phyloP scores from a whole-genome alignment of 805 yeast genomes.

The Metschnikowia bowlesiae region DNA sequence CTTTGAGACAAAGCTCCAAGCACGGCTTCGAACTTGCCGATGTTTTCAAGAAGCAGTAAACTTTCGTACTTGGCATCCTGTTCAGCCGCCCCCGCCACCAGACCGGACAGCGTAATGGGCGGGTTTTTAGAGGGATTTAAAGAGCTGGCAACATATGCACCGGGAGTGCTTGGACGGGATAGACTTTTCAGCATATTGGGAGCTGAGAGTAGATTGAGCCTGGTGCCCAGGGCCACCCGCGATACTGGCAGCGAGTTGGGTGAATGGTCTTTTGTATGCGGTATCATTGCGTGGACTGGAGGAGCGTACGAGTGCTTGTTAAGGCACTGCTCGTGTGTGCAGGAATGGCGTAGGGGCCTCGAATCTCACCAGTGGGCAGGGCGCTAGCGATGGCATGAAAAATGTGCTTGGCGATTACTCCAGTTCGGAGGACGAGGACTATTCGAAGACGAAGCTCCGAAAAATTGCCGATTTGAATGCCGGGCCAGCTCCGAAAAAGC shows the following conservation, averaged over 20 bases:
- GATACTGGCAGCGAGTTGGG: slow-evolving; percentile 34
- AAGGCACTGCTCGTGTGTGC: not conserved
- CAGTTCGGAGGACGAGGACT: slow-evolving; percentile 11
- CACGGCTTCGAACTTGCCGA: slow-evolving; percentile 27
- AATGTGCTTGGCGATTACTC: slow-evolving; percentile 14
- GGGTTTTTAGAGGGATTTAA: slow-evolving; percentile 34
- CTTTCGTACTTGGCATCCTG: slow-evolving; percentile 27
- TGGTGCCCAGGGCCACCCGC: slow-evolving; percentile 30
- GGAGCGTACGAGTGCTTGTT: not conserved
- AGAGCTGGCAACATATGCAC: slow-evolving; percentile 33
- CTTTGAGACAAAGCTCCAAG: slow-evolving; percentile 26
- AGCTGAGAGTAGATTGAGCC: slow-evolving; percentile 24
- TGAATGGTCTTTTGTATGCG: slow-evolving; percentile 24
- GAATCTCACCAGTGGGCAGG: not conserved
- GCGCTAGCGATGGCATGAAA: slow-evolving; percentile 6
- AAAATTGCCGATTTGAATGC: not conserved
- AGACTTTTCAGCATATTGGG: slow-evolving; percentile 6
- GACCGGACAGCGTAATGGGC: slow-evolving; percentile 21
- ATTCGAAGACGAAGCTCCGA: not conserved
- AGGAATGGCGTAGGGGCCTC: not conserved
- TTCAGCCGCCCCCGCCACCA: slow-evolving; percentile 18
- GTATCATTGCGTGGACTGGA: slow-evolving; percentile 19
- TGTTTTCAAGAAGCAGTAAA: slow-evolving; percentile 29
- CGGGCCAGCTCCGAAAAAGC: not conserved
- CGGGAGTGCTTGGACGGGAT: slow-evolving; percentile 17